Evolutionary conservation across 2,329 filamentous ascomycete species (phyloP).

Genomic region (Ophiobolus disseminans): DNA sequence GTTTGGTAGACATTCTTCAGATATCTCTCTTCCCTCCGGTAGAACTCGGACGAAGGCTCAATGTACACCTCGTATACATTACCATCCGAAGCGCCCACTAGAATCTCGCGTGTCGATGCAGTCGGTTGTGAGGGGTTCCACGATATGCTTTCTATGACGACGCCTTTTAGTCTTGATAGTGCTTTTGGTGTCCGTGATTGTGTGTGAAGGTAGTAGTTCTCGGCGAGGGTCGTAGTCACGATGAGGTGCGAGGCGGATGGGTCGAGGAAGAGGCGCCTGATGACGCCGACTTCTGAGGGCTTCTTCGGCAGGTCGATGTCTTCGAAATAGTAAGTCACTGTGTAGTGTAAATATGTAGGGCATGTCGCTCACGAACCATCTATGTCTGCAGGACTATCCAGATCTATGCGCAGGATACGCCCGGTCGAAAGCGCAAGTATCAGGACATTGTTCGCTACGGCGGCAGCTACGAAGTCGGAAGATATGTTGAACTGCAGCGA

Average conservation of each 20-base stretch:
- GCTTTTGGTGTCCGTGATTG: conserved; percentile 88
- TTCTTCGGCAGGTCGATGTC: conserved; percentile 98
- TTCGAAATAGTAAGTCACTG: conserved; percentile 48
- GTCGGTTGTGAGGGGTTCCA: conserved; percentile 96
- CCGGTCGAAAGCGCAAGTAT: conserved; percentile 91
- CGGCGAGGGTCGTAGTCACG: conserved; percentile 86
- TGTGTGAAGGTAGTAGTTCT: conserved; percentile 98
- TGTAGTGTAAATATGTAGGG: neutral
- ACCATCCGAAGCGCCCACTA: conserved; percentile 90
- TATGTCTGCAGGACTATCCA: conserved; percentile 93
- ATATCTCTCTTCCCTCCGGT: conserved; percentile 92
- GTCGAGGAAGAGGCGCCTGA: conserved; percentile 95
- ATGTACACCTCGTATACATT: conserved; percentile 95
- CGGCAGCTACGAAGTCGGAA: conserved; percentile 93
- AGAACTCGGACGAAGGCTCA: conserved; percentile 93
- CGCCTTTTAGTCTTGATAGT: conserved; percentile 81
- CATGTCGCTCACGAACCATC: conserved; percentile 59
- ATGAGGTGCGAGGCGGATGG: conserved; percentile 94
- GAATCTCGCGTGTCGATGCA: conserved; percentile 90
- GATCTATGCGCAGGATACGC: conserved; percentile 89
- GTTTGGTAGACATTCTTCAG: conserved; percentile 83
- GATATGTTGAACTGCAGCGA: conserved; percentile 94
- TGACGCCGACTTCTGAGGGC: conserved; percentile 86
- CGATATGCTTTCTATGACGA: conserved; percentile 85
- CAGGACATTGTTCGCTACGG: conserved; percentile 96